Conservation (phyloP, 176 grass and related monocot genomes). For the Oryza coarctata region DNA sequence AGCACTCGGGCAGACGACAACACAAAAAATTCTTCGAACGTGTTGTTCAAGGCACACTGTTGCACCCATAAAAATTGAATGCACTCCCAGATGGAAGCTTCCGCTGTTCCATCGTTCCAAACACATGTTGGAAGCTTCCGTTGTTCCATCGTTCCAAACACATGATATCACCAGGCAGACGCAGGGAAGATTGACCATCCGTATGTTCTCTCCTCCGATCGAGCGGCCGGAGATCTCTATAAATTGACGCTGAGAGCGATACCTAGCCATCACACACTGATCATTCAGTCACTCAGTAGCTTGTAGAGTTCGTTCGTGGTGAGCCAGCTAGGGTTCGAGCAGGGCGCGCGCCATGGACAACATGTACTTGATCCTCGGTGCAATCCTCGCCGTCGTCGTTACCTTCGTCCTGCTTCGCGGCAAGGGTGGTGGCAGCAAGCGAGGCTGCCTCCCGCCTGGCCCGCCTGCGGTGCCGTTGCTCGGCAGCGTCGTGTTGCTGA, state of each 20-base stretch:
- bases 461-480: conserved; percentile 47
- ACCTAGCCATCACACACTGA: neutral
- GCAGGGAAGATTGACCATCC: neutral
- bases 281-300: too few relatives aligned
- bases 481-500: conserved; percentile 46
- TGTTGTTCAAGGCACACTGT: too few relatives aligned
- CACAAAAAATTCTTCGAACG: too few relatives aligned
- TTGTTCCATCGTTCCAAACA: neutral
- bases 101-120: neutral
- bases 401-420: neutral
- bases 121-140: neutral
- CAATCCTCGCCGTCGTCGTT: conserved; percentile 17
- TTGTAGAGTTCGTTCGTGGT: too few relatives aligned
- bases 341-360: neutral
- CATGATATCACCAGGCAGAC: neutral
- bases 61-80: too few relatives aligned
- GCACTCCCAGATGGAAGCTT: neutral
- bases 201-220: neutral
- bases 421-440: neutral
- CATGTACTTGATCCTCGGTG: conserved; percentile 5
- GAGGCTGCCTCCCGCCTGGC: conserved; percentile 42
- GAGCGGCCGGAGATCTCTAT: neutral
- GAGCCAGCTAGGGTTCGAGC: neutral
- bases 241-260: neutral
- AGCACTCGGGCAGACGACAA: too few relatives aligned